Evolutionary conservation across 768 basidiomycete genomes (phyloP).

Genomic region (Boletus rubescentipes): DNA sequence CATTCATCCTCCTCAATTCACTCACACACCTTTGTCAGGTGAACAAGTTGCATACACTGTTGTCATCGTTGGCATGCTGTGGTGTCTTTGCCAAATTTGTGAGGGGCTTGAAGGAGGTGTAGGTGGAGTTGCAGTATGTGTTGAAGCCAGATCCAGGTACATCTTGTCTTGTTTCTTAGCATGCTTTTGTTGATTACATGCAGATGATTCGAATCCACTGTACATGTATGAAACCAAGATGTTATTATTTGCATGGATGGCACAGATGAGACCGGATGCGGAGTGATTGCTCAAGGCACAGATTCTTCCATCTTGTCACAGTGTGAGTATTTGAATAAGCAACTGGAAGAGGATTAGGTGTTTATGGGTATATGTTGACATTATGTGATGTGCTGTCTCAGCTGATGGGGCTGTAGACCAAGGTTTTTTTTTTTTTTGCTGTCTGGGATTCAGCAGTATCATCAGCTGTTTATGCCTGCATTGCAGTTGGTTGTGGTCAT

Average conservation of each 20-base stretch:
- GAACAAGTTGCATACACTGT: slow-evolving; percentile 65
- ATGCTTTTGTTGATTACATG: not conserved
- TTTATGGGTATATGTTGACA: slow-evolving; percentile 61
- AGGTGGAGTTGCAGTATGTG: slow-evolving; percentile 68
- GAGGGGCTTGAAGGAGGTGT: slow-evolving; percentile 79
- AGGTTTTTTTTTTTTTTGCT: slow-evolving; percentile 88
- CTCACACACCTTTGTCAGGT: slow-evolving; percentile 69
- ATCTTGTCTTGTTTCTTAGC: slow-evolving; percentile 17
- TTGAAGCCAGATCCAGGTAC: slow-evolving; percentile 89
- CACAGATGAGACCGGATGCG: slow-evolving; percentile 79
- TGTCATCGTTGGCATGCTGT: slow-evolving; percentile 60
- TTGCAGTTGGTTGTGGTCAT: slow-evolving; percentile 79
- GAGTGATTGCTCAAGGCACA: slow-evolving; percentile 82
- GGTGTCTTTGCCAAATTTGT: slow-evolving; percentile 85
- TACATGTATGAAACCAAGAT: slow-evolving; percentile 97
- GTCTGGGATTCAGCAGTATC: slow-evolving; percentile 83
- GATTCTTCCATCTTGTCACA: slow-evolving; percentile 69
- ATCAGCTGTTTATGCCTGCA: slow-evolving; percentile 85
- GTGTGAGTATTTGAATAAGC: slow-evolving; percentile 84
- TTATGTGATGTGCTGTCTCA: not conserved
- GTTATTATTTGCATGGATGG: slow-evolving; percentile 82
- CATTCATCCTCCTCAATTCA: slow-evolving; percentile 87
- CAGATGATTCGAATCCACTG: slow-evolving; percentile 85
- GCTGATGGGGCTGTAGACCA: slow-evolving; percentile 49
- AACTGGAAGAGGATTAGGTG: slow-evolving; percentile 79